Evolutionary conservation across 768 basidiomycete species (phyloP).

Genomic region (Leccinum boreale): DNA sequence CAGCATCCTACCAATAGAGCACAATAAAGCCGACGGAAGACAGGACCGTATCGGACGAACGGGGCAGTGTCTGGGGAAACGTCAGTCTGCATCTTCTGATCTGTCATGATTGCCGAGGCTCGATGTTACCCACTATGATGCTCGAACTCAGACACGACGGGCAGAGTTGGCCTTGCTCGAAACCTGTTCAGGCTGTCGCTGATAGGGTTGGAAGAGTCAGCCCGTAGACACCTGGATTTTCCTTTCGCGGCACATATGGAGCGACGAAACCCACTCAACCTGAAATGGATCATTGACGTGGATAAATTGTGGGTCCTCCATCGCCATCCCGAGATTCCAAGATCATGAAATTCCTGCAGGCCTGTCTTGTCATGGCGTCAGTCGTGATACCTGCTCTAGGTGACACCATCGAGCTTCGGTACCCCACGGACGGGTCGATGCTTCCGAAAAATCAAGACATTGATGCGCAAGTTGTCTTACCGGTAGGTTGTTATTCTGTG

Average conservation of each 20-base stretch:
- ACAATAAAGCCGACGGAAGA: background rate
- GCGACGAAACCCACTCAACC: background rate
- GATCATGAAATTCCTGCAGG: conserved; percentile 6
- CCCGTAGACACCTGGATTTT: background rate
- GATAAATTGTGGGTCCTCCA: background rate
- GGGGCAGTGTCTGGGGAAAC: conserved; percentile 6
- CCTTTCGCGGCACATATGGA: background rate
- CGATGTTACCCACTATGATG: background rate
- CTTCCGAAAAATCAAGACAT: conserved; percentile 15
- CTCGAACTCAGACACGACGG: conserved; percentile 1
- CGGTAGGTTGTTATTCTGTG: conserved; percentile 1
- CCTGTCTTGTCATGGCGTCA: background rate
- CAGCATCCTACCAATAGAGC: background rate
- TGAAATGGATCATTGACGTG: background rate
- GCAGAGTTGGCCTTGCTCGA: conserved; percentile 7
- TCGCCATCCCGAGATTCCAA: background rate
- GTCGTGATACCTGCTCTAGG: conserved; percentile 4
- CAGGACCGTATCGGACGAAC: background rate
- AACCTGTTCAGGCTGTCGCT: background rate
- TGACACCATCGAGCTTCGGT: conserved; percentile 19
- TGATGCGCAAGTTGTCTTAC: conserved; percentile 17
- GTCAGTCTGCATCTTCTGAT: background rate
- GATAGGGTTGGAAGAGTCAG: background rate
- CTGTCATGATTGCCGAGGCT: background rate
- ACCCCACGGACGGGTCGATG: conserved; percentile 18